These are phyloP conservation scores for Centrapalus pauciflorus DNA, from an alignment of 129 eudicot species.

Conservation along the genomic window DNA sequence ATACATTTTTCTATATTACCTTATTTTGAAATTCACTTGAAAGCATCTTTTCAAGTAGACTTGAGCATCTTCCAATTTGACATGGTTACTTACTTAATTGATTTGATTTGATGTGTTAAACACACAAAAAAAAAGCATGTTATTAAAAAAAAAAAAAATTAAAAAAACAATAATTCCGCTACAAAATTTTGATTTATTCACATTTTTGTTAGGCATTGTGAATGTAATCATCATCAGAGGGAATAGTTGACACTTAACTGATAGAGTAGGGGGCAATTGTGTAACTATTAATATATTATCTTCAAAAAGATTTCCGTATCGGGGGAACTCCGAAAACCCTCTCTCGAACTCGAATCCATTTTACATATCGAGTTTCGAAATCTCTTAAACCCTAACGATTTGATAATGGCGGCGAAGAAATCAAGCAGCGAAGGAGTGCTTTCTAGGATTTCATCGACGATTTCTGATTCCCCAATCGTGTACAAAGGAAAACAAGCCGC, in stretches of 20 bases:
- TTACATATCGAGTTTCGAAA: neutral
- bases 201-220: neutral
- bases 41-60: no score
- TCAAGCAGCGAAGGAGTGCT: constrained; percentile 19
- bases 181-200: no score
- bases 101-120: no score
- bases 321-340: neutral
- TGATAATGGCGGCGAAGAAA: constrained; percentile 35
- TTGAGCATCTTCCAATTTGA: no score
- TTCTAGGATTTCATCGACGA: constrained; percentile 24
- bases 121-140: no score
- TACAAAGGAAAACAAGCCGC: constrained; percentile 40
- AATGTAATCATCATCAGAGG: neutral
- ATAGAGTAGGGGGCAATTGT: constrained; percentile 8
- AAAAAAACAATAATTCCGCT: no score
- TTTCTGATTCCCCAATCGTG: constrained; percentile 41
- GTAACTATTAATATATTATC: neutral
- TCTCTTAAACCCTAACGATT: constrained; percentile 24
- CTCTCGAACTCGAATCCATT: neutral
- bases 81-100: no score
- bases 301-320: neutral
- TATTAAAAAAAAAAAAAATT: no score
- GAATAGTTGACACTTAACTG: neutral
- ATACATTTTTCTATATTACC: no score
- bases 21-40: no score